phyloP scores from a whole-genome alignment of 305 asterid species.

The Fraxinus nigra region DNA sequence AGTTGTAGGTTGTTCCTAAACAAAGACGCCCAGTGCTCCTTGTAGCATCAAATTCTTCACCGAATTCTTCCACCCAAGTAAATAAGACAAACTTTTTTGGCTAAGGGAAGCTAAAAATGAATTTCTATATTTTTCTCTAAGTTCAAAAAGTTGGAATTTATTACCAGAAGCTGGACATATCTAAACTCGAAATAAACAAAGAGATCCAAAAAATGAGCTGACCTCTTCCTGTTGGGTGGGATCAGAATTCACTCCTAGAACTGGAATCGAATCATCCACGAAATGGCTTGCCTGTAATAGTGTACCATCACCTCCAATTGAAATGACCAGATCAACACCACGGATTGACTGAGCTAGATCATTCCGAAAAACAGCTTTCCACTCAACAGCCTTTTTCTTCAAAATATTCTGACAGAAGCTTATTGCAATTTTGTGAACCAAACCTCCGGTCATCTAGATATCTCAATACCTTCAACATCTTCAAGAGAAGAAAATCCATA shows the following conservation, averaged over 20 bases:
- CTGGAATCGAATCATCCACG: conserved; percentile 67
- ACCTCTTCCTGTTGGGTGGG: conserved; percentile 88
- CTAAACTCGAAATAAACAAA: background rate
- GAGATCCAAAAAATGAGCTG: conserved; percentile 19
- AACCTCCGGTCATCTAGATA: conserved; percentile 54
- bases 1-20: conserved; percentile 71
- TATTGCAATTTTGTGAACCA: conserved; percentile 69
- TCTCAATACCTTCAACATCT: conserved; percentile 53
- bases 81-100: conserved; percentile 6
- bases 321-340: conserved; percentile 74
- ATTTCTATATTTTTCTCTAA: background rate
- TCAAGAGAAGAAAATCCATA: conserved; percentile 14
- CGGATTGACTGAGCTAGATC: conserved; percentile 54
- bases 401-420: conserved; percentile 65
- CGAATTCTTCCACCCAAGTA: conserved; percentile 54
- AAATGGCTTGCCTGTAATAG: conserved; percentile 82
- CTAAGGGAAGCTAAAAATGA: background rate
- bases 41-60: conserved; percentile 82
- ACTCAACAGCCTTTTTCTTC: conserved; percentile 54
- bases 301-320: conserved; percentile 94
- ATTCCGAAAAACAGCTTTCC: conserved; percentile 54
- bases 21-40: conserved; percentile 97
- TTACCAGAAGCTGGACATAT: background rate
- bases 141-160: background rate
- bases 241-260: conserved; percentile 89